These are phyloP conservation scores for Echria macrotheca DNA, from an alignment of 495 filamentous ascomycete genomes.

Conservation along the genomic window DNA sequence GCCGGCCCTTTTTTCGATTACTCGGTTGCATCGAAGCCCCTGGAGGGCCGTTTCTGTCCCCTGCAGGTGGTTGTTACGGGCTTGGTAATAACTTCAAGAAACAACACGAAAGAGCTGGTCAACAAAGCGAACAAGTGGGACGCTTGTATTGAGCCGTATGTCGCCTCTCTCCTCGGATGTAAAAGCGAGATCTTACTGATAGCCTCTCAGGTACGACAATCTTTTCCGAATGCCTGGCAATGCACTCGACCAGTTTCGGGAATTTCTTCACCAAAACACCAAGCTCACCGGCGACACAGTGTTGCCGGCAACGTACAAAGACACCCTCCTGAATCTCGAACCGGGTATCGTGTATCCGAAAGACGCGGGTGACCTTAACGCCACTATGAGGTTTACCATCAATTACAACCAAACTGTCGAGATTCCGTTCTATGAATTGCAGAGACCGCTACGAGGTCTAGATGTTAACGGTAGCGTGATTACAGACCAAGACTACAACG, in stretches of 20 bases:
- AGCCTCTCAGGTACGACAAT: slow-evolving; percentile 17
- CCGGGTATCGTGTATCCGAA: slow-evolving; percentile 17
- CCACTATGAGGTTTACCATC: slow-evolving; percentile 12
- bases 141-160: slow-evolving; percentile 19
- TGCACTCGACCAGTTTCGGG: neutral
- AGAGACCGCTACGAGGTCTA: slow-evolving; percentile 11
- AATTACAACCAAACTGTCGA: slow-evolving; percentile 9
- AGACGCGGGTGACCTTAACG: slow-evolving; percentile 11
- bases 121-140: slow-evolving; percentile 6
- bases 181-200: neutral
- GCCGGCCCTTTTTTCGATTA: slow-evolving; percentile 8
- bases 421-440: slow-evolving; percentile 14
- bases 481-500: slow-evolving; percentile 7
- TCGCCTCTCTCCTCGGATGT: neutral
- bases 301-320: slow-evolving; percentile 2
- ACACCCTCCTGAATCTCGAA: slow-evolving; percentile 14
- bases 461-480: slow-evolving; percentile 6
- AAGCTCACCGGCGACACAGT: neutral
- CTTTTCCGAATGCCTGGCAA: slow-evolving; percentile 13
- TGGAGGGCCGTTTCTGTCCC: slow-evolving; percentile 11
- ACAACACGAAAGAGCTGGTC: slow-evolving; percentile 4
- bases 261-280: too few species aligned
- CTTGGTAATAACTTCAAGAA: neutral
- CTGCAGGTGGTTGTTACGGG: slow-evolving; percentile 11
- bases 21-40: neutral